Percentiles rank a stretch among this genome's conserved stretches.
These are phyloP conservation scores for Chrysochromulina tobinii DNA, from an alignment of 78 protist species.

Conservation along the genomic window DNA sequence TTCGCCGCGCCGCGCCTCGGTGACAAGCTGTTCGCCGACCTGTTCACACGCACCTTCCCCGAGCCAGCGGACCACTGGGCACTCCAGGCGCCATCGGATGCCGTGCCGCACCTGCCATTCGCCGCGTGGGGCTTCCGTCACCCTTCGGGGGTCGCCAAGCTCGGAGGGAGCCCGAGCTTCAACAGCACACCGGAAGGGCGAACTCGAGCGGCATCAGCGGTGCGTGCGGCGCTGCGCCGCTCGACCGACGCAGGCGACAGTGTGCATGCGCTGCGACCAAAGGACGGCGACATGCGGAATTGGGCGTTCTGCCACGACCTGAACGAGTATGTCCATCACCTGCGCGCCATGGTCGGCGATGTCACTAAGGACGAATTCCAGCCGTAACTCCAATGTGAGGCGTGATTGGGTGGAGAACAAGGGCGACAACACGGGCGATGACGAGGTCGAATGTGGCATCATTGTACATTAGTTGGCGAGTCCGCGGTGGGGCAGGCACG, in stretches of 20 bases:
- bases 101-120: constrained; percentile 26
- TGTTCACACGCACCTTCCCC: background rate
- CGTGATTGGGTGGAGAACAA: no score
- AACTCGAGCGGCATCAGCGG: no score
- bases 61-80: background rate
- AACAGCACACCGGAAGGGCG: no score
- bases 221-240: background rate
- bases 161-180: no score
- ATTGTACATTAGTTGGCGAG: no score
- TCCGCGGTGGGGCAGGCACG: no score
- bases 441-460: no score
- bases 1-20: constrained; percentile 19
- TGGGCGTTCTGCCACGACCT: background rate
- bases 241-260: background rate
- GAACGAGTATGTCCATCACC: background rate
- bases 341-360: background rate
- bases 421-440: no score
- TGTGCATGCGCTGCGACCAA: background rate
- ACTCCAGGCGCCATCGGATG: background rate
- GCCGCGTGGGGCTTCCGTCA: background rate
- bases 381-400: no score
- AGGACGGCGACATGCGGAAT: background rate
- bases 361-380: no score
- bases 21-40: background rate
- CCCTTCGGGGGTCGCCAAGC: background rate